These are phyloP conservation scores for Vigna unguiculata DNA, from an alignment of 306 rosid genomes.

Conservation along the genomic window DNA sequence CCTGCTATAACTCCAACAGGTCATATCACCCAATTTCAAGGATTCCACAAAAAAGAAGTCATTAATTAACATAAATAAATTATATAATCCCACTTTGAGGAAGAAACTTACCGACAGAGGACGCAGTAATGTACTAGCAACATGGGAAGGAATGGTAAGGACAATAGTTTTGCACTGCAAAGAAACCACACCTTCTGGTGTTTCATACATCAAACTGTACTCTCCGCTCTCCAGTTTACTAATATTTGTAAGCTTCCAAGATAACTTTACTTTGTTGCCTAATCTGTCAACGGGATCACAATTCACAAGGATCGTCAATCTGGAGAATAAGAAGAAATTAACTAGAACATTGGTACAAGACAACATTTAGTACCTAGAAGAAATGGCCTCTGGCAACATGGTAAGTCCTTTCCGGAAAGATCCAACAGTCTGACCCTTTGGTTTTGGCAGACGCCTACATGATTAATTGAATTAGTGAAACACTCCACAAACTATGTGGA, in stretches of 20 bases:
- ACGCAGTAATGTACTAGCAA: slow-evolving; percentile 80
- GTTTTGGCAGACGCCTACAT: slow-evolving; percentile 88
- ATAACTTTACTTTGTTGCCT: slow-evolving; percentile 81
- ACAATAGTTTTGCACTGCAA: slow-evolving; percentile 78
- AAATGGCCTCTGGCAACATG: slow-evolving; percentile 91
- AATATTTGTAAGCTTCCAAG: slow-evolving; percentile 89
- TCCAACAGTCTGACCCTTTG: slow-evolving; percentile 97
- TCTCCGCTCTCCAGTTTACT: slow-evolving; percentile 75
- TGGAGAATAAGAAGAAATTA: slow-evolving; percentile 36
- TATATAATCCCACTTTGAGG: slow-evolving; percentile 36
- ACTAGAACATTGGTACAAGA: slow-evolving; percentile 30
- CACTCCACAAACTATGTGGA: slow-evolving; percentile 28
- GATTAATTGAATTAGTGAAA: slow-evolving; percentile 51
- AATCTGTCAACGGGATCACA: slow-evolving; percentile 64
- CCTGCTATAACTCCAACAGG: slow-evolving; percentile 25
- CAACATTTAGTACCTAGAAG: slow-evolving; percentile 62
- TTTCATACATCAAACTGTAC: slow-evolving; percentile 80
- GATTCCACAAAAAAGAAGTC: slow-evolving; percentile 35
- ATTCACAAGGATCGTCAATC: slow-evolving; percentile 35
- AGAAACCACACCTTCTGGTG: slow-evolving; percentile 87
- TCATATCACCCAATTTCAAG: slow-evolving; percentile 29
- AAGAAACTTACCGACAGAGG: slow-evolving; percentile 79
- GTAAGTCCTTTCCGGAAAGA: slow-evolving; percentile 92
- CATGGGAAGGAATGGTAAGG: slow-evolving; percentile 87
- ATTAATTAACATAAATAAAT: slow-evolving; percentile 20